Evolutionary conservation across 2,329 filamentous ascomycete species (phyloP).

Genomic region (Chaetomium sp.): DNA sequence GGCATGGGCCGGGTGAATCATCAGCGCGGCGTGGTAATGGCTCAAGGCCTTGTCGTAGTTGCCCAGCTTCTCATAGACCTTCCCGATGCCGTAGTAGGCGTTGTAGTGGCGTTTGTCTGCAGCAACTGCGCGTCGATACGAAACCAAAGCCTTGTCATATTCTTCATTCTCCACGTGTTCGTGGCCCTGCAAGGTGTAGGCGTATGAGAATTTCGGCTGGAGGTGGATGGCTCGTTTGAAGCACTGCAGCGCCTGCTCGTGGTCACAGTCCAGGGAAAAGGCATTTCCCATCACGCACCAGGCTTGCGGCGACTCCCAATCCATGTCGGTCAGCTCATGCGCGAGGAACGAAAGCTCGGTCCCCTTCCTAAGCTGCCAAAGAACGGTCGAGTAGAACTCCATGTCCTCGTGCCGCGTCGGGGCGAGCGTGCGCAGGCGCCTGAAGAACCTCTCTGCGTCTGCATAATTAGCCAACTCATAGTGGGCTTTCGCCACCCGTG

Average conservation of each 20-base stretch:
- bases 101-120: conserved; percentile 93
- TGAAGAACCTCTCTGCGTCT: conserved; percentile 86
- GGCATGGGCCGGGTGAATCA: conserved; percentile 91
- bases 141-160: conserved; percentile 88
- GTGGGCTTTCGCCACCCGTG: conserved; percentile 85
- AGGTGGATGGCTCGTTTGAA: conserved; percentile 94
- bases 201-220: conserved; percentile 88
- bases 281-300: conserved; percentile 97
- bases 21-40: conserved; percentile 84
- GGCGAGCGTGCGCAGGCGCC: conserved; percentile 73
- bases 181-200: conserved; percentile 92
- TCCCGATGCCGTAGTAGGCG: conserved; percentile 89
- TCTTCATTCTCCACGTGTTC: conserved; percentile 96
- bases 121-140: conserved; percentile 82
- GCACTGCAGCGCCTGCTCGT: conserved; percentile 90
- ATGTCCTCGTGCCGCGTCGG: conserved; percentile 89
- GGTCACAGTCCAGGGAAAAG: conserved; percentile 87
- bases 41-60: conserved; percentile 88
- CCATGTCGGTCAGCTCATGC: conserved; percentile 83
- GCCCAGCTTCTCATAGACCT: conserved; percentile 86
- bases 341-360: conserved; percentile 89
- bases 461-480: conserved; percentile 87
- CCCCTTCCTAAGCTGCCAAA: conserved; percentile 97
- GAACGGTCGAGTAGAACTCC: conserved; percentile 97
- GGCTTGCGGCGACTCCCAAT: conserved; percentile 87